phyloP scores from a whole-genome alignment of 139 green algal genomes.

The Chlamydomonas sp. region DNA sequence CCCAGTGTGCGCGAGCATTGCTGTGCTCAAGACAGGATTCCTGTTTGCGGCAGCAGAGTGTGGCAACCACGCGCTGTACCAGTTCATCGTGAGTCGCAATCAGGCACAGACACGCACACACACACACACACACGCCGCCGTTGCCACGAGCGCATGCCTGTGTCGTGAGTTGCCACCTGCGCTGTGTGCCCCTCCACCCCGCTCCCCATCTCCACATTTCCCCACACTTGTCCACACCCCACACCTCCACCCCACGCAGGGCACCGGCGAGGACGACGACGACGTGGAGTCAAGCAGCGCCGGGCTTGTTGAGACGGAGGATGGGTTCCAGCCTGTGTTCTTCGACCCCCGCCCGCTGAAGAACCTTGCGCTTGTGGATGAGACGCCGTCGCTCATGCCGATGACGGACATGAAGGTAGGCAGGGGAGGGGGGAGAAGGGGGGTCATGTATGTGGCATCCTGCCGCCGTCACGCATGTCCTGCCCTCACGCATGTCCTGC shows the following conservation, averaged over 20 bases:
- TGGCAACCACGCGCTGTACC: conserved; percentile 95
- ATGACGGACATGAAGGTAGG: conserved; percentile 90
- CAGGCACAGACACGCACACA: too few species aligned
- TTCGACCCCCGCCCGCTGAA: conserved; percentile 81
- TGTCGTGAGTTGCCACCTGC: too few species aligned
- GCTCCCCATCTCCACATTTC: too few species aligned
- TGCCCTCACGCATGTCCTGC: too few species aligned
- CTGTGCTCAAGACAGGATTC: conserved; percentile 91
- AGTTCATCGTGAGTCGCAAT: conserved; percentile 87
- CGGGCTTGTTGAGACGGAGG: conserved; percentile 70
- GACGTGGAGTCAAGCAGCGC: conserved; percentile 70
- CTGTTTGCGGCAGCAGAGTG: conserved; percentile 94
- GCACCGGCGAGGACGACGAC: conserved; percentile 88
- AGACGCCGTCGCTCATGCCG: conserved; percentile 77
- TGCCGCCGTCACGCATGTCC: too few species aligned
- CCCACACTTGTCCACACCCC: too few species aligned
- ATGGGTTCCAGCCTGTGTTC: conserved; percentile 84
- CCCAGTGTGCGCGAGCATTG: conserved; percentile 69
- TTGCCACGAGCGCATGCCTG: too few species aligned
- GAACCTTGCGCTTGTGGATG: conserved; percentile 88
- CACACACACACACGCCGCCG: too few species aligned
- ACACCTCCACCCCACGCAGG: conserved; percentile 31
- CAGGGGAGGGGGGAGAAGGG: too few species aligned
- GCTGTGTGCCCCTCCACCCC: too few species aligned
- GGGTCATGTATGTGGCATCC: too few species aligned